Conservation (phyloP, 2,329 filamentous ascomycete species). For the Nigrospora oryzae region DNA sequence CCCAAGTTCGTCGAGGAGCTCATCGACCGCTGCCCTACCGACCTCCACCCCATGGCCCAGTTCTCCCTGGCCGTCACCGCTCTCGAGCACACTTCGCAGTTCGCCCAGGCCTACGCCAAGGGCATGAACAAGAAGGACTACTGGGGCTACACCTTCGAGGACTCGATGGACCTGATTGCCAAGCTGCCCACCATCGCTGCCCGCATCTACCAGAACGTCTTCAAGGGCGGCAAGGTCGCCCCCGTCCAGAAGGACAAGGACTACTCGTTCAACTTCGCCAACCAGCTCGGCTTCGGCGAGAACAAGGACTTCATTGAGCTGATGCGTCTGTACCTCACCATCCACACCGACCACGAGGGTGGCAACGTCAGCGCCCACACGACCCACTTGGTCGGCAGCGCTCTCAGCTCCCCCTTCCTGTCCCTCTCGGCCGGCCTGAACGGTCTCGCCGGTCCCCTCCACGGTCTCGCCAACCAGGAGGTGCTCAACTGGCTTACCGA, state of each 20-base stretch:
- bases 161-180: slow-evolving; percentile 99
- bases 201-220: slow-evolving; percentile 99
- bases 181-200: slow-evolving; percentile 97
- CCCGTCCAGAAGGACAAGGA: slow-evolving; percentile 98
- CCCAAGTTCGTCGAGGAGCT: slow-evolving; percentile 99
- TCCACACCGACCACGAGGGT: slow-evolving; percentile 99
- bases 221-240: slow-evolving; percentile 99
- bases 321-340: slow-evolving; percentile 97
- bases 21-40: slow-evolving; percentile 98
- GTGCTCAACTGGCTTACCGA: slow-evolving; percentile 98
- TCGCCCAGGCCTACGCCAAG: slow-evolving; percentile 98
- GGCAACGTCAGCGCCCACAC: slow-evolving; percentile 98
- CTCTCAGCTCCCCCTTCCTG: slow-evolving; percentile 94
- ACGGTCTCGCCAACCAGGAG: slow-evolving; percentile 99
- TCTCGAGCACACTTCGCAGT: slow-evolving; percentile 95
- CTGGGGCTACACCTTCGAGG: slow-evolving; percentile 99
- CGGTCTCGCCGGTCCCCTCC: slow-evolving; percentile 94
- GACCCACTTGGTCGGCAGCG: slow-evolving; percentile 93
- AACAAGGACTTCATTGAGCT: slow-evolving; percentile 98
- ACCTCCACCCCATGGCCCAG: slow-evolving; percentile 99
- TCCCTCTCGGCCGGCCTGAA: slow-evolving; percentile 95
- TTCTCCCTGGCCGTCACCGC: slow-evolving; percentile 96
- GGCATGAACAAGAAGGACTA: slow-evolving; percentile 99
- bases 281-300: slow-evolving; percentile 93
- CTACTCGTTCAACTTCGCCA: slow-evolving; percentile 98